phyloP scores from a whole-genome alignment of 1,139 yeast species.

The Kodamaea suecica region DNA sequence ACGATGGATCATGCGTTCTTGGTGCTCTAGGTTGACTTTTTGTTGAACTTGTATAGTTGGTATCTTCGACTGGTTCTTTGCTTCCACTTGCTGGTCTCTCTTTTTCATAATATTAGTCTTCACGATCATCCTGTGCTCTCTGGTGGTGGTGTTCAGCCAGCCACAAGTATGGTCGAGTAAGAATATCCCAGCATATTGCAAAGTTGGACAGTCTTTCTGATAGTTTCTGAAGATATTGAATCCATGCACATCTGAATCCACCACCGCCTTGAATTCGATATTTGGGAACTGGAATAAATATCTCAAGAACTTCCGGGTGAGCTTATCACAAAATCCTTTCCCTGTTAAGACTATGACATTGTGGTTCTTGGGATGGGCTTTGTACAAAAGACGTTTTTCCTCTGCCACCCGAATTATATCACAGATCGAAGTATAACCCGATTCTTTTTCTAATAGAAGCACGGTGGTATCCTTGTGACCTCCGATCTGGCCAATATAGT shows the following conservation, averaged over 20 bases:
- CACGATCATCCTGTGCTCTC: slow-evolving; percentile 36
- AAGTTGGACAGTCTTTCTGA: slow-evolving; percentile 13
- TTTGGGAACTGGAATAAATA: slow-evolving; percentile 13
- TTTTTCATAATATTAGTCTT: not conserved
- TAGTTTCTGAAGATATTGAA: slow-evolving; percentile 50
- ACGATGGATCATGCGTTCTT: slow-evolving; percentile 22
- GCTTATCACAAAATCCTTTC: slow-evolving; percentile 59
- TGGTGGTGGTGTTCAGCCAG: slow-evolving; percentile 28
- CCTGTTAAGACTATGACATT: slow-evolving; percentile 49
- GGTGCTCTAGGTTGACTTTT: not conserved
- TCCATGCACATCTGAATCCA: slow-evolving; percentile 70
- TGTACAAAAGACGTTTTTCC: no score
- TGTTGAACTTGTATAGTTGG: slow-evolving; percentile 6
- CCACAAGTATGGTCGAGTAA: slow-evolving; percentile 37
- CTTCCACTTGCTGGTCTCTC: not conserved
- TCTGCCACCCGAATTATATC: slow-evolving; percentile 8
- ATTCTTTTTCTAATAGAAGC: slow-evolving; percentile 67
- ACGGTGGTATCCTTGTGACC: slow-evolving; percentile 21
- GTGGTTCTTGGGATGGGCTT: no score
- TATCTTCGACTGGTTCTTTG: not conserved
- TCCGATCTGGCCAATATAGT: not conserved
- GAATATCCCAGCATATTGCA: slow-evolving; percentile 21
- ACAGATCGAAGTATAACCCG: slow-evolving; percentile 39
- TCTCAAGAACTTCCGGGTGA: slow-evolving; percentile 26
- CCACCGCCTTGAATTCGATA: slow-evolving; percentile 31